These are phyloP conservation scores for Camellia lanceoleosa DNA, from an alignment of 148 eudicot species.

Conservation along the genomic window DNA sequence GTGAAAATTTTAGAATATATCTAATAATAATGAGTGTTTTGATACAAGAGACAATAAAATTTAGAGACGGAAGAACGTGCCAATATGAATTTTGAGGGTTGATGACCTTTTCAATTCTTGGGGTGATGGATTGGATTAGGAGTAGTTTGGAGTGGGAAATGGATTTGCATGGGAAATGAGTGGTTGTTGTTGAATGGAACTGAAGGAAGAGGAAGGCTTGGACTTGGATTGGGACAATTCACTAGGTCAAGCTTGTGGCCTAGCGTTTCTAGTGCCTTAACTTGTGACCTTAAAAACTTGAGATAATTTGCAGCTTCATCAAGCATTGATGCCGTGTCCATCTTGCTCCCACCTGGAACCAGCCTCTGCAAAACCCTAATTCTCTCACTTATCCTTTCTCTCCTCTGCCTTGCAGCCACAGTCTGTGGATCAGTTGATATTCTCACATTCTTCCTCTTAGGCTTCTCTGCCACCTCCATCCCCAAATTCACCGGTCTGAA, in stretches of 20 bases:
- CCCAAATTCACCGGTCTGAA: conserved; percentile 78
- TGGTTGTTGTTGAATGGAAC: conserved; percentile 23
- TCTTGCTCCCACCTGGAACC: conserved; percentile 85
- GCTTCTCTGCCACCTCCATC: conserved; percentile 48
- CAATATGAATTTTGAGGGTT: background rate
- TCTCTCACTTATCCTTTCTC: conserved; percentile 80
- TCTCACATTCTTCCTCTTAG: conserved; percentile 70
- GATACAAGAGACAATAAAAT: too few relatives aligned
- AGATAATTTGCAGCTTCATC: conserved; percentile 96
- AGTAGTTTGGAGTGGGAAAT: conserved; percentile 40
- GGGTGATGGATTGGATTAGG: conserved; percentile 34
- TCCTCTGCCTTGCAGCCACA: conserved; percentile 78
- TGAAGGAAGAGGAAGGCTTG: conserved; percentile 23
- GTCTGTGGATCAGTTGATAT: conserved; percentile 83
- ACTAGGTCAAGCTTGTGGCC: conserved; percentile 25
- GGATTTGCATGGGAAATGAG: conserved; percentile 46
- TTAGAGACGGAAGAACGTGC: too few relatives aligned
- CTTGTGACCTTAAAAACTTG: conserved; percentile 84
- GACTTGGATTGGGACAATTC: conserved; percentile 14
- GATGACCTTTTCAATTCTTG: conserved; percentile 25
- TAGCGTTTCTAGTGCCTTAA: conserved; percentile 59
- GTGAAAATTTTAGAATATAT: too few relatives aligned
- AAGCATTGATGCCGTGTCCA: conserved; percentile 97
- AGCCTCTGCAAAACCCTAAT: conserved; percentile 74
- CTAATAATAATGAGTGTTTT: too few relatives aligned